These are phyloP conservation scores for Hordeum pubiflorum DNA, from an alignment of 202 grass and related monocot genomes.

Conservation along the genomic window DNA sequence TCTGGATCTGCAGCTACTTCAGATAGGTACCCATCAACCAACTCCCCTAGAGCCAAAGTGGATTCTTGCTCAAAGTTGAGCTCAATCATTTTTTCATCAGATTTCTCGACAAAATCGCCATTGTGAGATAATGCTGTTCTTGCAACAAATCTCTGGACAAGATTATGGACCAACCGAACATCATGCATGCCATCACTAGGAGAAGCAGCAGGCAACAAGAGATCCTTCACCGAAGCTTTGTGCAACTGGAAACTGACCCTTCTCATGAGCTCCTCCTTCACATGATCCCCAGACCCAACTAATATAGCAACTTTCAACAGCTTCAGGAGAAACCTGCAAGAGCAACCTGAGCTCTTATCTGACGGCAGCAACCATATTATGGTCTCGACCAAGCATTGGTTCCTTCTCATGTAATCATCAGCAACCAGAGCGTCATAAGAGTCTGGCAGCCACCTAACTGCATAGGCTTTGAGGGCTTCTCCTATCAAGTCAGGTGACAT, in stretches of 20 bases:
- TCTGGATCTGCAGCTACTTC: slow-evolving; percentile 83
- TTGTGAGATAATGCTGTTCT: slow-evolving; percentile 38
- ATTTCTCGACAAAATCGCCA: slow-evolving; percentile 43
- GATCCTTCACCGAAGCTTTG: slow-evolving; percentile 79
- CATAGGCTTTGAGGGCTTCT: slow-evolving; percentile 87
- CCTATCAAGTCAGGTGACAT: slow-evolving; percentile 83
- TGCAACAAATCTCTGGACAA: slow-evolving; percentile 73
- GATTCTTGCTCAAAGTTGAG: slow-evolving; percentile 55
- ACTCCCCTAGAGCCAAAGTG: slow-evolving; percentile 64
- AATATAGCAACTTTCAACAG: slow-evolving; percentile 82
- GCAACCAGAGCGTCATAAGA: slow-evolving; percentile 70
- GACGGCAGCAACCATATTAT: slow-evolving; percentile 89
- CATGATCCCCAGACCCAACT: slow-evolving; percentile 50
- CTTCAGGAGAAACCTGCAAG: slow-evolving; percentile 90
- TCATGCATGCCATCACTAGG: slow-evolving; percentile 47
- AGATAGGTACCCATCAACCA: slow-evolving; percentile 74
- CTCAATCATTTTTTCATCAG: slow-evolving; percentile 67
- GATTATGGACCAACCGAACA: slow-evolving; percentile 55
- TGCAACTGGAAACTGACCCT: slow-evolving; percentile 73
- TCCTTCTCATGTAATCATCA: slow-evolving; percentile 82
- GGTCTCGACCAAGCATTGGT: slow-evolving; percentile 75
- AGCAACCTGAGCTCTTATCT: slow-evolving; percentile 82
- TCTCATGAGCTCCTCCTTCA: slow-evolving; percentile 80
- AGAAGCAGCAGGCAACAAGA: slow-evolving; percentile 55
- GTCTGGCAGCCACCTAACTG: slow-evolving; percentile 90